Evolutionary conservation across 345 rosid genomes (phyloP), one percentile per base, ranked within the genome.

Genomic region (Eutrema heterophyllum): DNA sequence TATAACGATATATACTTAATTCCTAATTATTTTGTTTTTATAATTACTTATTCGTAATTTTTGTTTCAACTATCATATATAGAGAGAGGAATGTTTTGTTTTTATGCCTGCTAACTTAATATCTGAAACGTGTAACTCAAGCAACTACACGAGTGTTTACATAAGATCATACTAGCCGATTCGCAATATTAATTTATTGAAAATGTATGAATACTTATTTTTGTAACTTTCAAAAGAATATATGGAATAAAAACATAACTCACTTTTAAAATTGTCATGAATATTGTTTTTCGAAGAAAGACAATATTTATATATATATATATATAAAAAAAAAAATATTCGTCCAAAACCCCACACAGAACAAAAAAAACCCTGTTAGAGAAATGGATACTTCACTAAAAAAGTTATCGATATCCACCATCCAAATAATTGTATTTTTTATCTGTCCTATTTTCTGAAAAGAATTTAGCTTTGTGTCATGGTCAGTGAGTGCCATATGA

Each of bases 1-100:
- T 56, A 57, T 58, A 65, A 29, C 5, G 62, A 67, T 38, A 50
- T 57, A 57, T 18, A 48, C 78, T 65, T 57, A n/a, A n/a, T n/a
- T n/a, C n/a, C n/a, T n/a, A n/a, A n/a, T n/a, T n/a, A 57, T 74
- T 24, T 32, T 9, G 4, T 30, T 64, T 64, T 16, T 14, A 48
- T 15, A 32, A 1, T 15, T 66, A 21, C 26, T 21, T 33, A 16
- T 66, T 49, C 44, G 32, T 59, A 48, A 11, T 24, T 50, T 38
- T 21, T 21, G 1, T 55, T 21, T 43, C 5, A 54, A 12, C 36
- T 11, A 54, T 54, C 52, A 21, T 45, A 44, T 54, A 53, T 11
- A 21, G 2, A 38, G 6, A 52, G 9, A 40, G 13, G 9, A 52
- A 18, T 38, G 30, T 52, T 63, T 33, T 63, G 44, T 53, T 71